Conservation (phyloP, 495 filamentous ascomycete genomes). For the Bathelium albidoporum region DNA sequence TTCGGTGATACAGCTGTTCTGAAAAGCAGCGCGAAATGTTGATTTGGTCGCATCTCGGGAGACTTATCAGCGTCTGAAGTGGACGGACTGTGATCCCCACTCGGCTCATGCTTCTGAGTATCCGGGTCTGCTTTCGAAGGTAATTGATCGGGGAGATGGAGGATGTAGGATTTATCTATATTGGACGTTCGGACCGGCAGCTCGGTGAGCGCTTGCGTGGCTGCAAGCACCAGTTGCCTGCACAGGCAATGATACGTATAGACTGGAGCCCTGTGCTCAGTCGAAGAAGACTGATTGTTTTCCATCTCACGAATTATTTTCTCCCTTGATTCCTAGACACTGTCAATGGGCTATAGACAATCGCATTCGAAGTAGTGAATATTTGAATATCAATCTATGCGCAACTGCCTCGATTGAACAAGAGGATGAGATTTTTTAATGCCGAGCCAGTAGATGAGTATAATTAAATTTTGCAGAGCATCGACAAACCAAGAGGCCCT, state of each 20-base stretch:
- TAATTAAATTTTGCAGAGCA: no score
- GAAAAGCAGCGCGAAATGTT: slow-evolving; percentile 30
- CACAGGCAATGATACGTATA: slow-evolving; percentile 70
- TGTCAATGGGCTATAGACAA: no score
- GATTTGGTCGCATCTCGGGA: not conserved
- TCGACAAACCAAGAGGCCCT: no score
- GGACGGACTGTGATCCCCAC: not conserved
- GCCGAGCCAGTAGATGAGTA: no score
- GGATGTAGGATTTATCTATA: slow-evolving; percentile 33
- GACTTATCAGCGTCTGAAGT: not conserved
- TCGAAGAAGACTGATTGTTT: not conserved
- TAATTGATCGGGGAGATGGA: slow-evolving; percentile 23
- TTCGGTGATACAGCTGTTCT: slow-evolving; percentile 41
- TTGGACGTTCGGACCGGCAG: slow-evolving; percentile 45
- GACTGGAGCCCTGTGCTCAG: slow-evolving; percentile 21
- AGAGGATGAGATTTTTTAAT: no score
- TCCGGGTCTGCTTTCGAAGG: slow-evolving; percentile 6
- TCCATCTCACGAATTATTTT: no score
- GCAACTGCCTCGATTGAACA: no score
- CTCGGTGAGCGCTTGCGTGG: slow-evolving; percentile 42
- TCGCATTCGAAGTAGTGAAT: no score
- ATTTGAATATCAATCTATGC: no score
- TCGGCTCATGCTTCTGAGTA: not conserved
- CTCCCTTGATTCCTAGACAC: no score
- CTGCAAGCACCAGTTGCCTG: slow-evolving; percentile 58